Evolutionary conservation across 306 rosid species (phyloP).

Genomic region (Echinosophora koreensis): DNA sequence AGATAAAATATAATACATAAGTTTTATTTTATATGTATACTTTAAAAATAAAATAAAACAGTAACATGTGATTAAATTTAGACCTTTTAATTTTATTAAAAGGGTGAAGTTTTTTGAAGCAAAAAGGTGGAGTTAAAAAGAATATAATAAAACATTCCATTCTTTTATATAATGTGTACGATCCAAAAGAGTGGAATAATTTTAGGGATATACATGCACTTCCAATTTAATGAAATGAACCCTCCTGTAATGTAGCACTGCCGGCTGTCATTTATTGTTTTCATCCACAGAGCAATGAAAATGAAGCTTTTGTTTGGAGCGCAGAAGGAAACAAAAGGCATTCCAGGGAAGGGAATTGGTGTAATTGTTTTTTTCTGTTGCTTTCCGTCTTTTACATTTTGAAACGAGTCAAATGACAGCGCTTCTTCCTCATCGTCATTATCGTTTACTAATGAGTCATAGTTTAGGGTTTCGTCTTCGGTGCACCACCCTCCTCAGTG

Average conservation of each 20-base stretch:
- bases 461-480: too few relatives aligned
- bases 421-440: background rate
- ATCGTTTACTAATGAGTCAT: background rate
- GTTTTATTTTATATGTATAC: too few relatives aligned
- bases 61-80: too few relatives aligned
- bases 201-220: constrained; percentile 27
- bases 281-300: background rate
- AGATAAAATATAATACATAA: too few relatives aligned
- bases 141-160: too few relatives aligned
- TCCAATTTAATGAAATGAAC: background rate
- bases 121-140: too few relatives aligned
- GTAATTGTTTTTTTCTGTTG: constrained; percentile 15
- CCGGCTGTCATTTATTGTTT: background rate
- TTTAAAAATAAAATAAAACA: too few relatives aligned
- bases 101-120: too few relatives aligned
- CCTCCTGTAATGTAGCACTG: background rate
- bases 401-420: background rate
- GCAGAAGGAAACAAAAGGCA: background rate
- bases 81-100: too few relatives aligned
- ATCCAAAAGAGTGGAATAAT: constrained; percentile 37
- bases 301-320: background rate
- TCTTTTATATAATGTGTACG: background rate
- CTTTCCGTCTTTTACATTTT: constrained; percentile 12
- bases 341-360: background rate
- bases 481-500: too few relatives aligned